phyloP scores from a whole-genome alignment of 2,329 filamentous ascomycete genomes.

The Fusarium virguliforme region DNA sequence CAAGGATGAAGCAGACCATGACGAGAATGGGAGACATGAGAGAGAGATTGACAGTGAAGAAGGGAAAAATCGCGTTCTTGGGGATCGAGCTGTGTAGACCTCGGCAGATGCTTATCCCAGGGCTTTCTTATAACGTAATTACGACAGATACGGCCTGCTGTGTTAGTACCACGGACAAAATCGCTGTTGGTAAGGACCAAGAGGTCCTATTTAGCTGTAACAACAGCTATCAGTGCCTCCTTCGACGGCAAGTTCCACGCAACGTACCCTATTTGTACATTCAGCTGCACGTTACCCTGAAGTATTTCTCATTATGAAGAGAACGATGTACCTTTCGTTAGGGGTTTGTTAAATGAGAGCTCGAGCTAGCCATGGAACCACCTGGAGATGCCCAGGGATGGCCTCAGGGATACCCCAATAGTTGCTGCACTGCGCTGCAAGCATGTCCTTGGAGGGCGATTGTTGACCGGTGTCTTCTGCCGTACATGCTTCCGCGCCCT shows the following conservation, averaged over 20 bases:
- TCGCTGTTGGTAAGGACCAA: not conserved
- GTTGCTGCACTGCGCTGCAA: not conserved
- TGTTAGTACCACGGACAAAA: not conserved
- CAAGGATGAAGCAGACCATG: not conserved
- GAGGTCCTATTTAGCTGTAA: too few species aligned
- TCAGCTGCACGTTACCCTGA: too few species aligned
- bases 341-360: too few species aligned
- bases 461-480: not conserved
- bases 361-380: too few species aligned
- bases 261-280: too few species aligned
- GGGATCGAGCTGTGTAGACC: not conserved
- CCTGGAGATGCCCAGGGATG: not conserved
- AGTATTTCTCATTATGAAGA: too few species aligned
- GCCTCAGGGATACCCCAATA: not conserved
- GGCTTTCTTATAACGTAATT: slow-evolving; percentile 3
- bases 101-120: not conserved
- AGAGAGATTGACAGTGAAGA: not conserved
- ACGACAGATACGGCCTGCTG: not conserved
- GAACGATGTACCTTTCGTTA: too few species aligned
- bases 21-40: not conserved
- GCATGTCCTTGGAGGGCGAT: not conserved
- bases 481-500: not conserved
- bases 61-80: not conserved
- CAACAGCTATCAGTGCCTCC: not conserved
- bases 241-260: not conserved